Percentiles rank a stretch among this genome's conserved stretches.
These are phyloP conservation scores for Symbiodinium pilosum DNA, from an alignment of 73 alveolate species.

Conservation along the genomic window DNA sequence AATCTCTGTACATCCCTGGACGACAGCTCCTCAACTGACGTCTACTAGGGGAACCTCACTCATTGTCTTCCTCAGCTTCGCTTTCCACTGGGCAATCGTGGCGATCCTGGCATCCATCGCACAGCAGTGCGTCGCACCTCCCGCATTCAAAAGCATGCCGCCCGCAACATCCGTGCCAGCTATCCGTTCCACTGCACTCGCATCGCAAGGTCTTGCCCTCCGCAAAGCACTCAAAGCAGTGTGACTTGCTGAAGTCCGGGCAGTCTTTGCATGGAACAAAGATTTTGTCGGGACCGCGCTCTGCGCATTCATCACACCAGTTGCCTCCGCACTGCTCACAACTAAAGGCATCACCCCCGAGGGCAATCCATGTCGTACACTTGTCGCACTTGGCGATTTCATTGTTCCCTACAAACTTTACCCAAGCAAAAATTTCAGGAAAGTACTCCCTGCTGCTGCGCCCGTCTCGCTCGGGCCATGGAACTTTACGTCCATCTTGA, in stretches of 20 bases:
- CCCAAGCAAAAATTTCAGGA: not conserved
- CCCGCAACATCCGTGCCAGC: conserved; percentile 15
- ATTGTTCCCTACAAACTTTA: not conserved
- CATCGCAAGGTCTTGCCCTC: conserved; percentile 32
- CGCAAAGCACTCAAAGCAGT: conserved; percentile 27
- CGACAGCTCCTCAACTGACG: too few relatives aligned
- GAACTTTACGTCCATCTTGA: too few relatives aligned
- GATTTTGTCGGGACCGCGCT: too few relatives aligned
- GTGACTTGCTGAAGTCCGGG: conserved; percentile 17
- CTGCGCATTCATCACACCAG: too few relatives aligned
- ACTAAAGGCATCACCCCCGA: too few relatives aligned
- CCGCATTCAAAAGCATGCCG: not conserved
- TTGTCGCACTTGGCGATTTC: not conserved
- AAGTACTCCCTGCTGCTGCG: not conserved
- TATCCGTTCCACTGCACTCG: conserved; percentile 16
- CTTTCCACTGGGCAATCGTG: too few relatives aligned
- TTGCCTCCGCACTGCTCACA: too few relatives aligned
- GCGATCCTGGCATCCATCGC: too few relatives aligned
- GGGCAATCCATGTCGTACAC: not conserved
- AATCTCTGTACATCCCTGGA: too few relatives aligned
- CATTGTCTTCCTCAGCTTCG: too few relatives aligned
- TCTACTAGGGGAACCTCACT: too few relatives aligned
- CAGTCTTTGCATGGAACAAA: conserved; percentile 18
- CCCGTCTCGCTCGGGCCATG: not conserved
- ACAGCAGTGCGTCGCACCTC: not conserved